These are phyloP conservation scores for Venturia pyrina DNA, from an alignment of 2,329 filamentous ascomycete genomes.

Conservation along the genomic window DNA sequence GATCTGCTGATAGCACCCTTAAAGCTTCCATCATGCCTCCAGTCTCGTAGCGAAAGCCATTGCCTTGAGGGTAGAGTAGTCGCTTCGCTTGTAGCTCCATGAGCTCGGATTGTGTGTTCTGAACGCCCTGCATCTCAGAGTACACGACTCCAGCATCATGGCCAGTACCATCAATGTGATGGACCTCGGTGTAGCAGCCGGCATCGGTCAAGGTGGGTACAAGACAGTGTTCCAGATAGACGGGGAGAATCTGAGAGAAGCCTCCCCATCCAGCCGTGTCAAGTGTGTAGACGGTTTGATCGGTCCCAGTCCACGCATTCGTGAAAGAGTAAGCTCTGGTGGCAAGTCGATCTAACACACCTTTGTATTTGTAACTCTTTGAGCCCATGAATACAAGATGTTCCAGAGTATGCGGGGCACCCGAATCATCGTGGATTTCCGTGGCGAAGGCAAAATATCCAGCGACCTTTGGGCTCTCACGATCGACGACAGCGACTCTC, in stretches of 20 bases:
- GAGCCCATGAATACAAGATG: slow-evolving; percentile 47
- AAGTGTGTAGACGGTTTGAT: slow-evolving; percentile 92
- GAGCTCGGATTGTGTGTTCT: slow-evolving; percentile 73
- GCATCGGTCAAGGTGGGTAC: slow-evolving; percentile 87
- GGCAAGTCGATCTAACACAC: slow-evolving; percentile 85
- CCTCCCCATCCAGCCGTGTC: slow-evolving; percentile 96
- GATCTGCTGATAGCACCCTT: slow-evolving; percentile 72
- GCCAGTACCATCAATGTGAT: slow-evolving; percentile 86
- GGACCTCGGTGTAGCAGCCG: slow-evolving; percentile 88
- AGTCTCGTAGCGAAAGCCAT: slow-evolving; percentile 96
- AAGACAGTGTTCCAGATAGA: slow-evolving; percentile 91
- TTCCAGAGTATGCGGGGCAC: slow-evolving; percentile 46
- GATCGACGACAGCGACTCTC: slow-evolving; percentile 85
- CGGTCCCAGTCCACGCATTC: slow-evolving; percentile 94
- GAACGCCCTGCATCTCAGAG: slow-evolving; percentile 95
- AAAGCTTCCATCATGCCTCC: slow-evolving; percentile 92
- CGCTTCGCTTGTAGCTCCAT: slow-evolving; percentile 78
- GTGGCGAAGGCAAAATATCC: slow-evolving; percentile 94
- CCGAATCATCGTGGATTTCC: slow-evolving; percentile 95
- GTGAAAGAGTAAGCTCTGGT: slow-evolving; percentile 88
- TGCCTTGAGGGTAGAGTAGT: slow-evolving; percentile 74
- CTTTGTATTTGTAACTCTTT: slow-evolving; percentile 87
- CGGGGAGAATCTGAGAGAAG: slow-evolving; percentile 85
- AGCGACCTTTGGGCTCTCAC: slow-evolving; percentile 86
- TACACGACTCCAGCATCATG: slow-evolving; percentile 95